phyloP scores from a whole-genome alignment of 73 alveolate genomes.

The Symbiodinium pilosum region DNA sequence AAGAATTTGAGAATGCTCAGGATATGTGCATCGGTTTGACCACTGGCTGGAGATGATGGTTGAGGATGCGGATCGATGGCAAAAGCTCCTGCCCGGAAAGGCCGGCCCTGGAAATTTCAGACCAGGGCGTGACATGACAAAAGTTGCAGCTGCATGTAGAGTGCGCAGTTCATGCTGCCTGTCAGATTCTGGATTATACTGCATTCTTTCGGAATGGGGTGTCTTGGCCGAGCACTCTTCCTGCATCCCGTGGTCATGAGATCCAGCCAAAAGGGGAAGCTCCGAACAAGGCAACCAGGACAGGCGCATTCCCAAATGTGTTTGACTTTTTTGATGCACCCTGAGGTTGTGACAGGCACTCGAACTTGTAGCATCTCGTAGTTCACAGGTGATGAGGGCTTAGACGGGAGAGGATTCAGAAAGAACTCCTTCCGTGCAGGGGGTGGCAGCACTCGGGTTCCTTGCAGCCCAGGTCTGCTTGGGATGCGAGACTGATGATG shows the following conservation, averaged over 20 bases:
- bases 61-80: conserved; percentile 56
- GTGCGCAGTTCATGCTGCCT: neutral
- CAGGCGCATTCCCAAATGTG: too few relatives aligned
- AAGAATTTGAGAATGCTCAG: neutral
- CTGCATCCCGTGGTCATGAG: too few relatives aligned
- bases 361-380: neutral
- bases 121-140: too few relatives aligned
- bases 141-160: neutral
- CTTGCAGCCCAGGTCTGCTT: too few relatives aligned
- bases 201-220: conserved; percentile 68
- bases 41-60: conserved; percentile 96
- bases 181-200: conserved; percentile 89
- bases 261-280: too few relatives aligned
- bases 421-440: too few relatives aligned
- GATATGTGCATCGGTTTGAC: conserved; percentile 95
- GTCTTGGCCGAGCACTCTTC: neutral
- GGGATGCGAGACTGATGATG: neutral
- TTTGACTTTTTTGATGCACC: too few relatives aligned
- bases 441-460: too few relatives aligned
- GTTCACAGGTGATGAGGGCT: neutral
- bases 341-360: too few relatives aligned
- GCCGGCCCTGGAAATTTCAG: neutral
- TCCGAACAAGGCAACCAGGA: too few relatives aligned
- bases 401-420: neutral
- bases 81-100: conserved; percentile 50